Percentiles rank a stretch among this genome's conserved stretches.
Evolutionary conservation across 495 filamentous ascomycete species (phyloP).

Genomic region (Trichoderma parareesei): DNA sequence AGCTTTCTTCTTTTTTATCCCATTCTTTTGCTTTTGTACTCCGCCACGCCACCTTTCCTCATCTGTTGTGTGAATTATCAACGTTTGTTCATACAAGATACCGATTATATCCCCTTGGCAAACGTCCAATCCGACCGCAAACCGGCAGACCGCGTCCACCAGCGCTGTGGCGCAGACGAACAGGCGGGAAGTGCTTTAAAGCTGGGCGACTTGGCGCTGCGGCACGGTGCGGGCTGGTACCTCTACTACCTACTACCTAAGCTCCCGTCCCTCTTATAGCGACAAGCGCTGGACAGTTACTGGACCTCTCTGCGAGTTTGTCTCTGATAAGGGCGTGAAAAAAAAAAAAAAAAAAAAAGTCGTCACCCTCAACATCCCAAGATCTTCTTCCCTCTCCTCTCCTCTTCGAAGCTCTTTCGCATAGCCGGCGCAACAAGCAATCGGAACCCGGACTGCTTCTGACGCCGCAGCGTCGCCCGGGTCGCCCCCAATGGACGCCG

Average conservation of each 20-base stretch:
- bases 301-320: too few relatives aligned
- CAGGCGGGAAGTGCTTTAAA: too few relatives aligned
- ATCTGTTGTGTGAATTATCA: neutral
- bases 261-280: neutral
- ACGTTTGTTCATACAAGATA: neutral
- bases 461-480: neutral
- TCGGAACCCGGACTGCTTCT: neutral
- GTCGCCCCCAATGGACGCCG: constrained; percentile 12
- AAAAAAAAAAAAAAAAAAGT: neutral
- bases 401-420: neutral
- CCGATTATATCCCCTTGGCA: neutral
- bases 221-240: neutral
- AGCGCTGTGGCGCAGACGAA: neutral
- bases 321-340: neutral
- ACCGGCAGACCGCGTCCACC: neutral
- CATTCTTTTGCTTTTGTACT: neutral
- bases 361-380: neutral
- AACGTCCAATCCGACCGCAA: neutral
- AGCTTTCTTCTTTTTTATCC: neutral
- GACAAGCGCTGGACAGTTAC: neutral
- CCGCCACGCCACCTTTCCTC: neutral
- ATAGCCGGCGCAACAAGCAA: neutral
- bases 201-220: neutral
- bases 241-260: neutral
- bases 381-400: neutral